Conservation (phyloP, 495 filamentous ascomycete species). For the Aspergillus sclerotioniger region DNA sequence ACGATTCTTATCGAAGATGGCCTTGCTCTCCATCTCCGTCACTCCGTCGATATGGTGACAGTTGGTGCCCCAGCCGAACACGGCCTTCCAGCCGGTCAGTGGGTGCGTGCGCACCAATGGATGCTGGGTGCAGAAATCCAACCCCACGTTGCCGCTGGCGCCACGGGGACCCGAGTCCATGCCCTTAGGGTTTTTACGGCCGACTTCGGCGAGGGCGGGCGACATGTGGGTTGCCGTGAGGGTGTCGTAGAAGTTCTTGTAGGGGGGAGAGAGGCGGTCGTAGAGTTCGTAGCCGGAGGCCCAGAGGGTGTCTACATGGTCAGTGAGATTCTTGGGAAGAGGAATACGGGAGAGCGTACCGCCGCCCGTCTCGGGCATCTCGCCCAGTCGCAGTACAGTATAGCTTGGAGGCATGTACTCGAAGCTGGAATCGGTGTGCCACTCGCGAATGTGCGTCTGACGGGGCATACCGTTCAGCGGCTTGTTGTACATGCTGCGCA, state of each 20-base stretch:
- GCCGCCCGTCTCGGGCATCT: slow-evolving; percentile 5
- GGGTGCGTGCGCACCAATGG: slow-evolving; percentile 5
- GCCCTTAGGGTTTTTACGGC: not conserved
- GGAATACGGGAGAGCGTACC: not conserved
- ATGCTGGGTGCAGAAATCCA: slow-evolving; percentile 3
- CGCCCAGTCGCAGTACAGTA: slow-evolving; percentile 2
- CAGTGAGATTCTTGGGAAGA: not conserved
- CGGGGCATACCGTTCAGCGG: not conserved
- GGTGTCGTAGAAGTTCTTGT: slow-evolving; percentile 1
- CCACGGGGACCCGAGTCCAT: not conserved
- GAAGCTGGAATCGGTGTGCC: slow-evolving; percentile 7
- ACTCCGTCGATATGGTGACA: not conserved
- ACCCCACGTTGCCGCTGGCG: slow-evolving; percentile 1
- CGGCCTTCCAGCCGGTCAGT: slow-evolving; percentile 4
- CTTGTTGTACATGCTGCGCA: not conserved
- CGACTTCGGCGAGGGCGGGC: not conserved
- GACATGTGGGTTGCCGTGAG: not conserved
- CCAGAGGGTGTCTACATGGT: slow-evolving; percentile 7
- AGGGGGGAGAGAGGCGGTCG: slow-evolving; percentile 2
- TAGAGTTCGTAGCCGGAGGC: slow-evolving; percentile 57
- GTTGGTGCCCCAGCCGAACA: slow-evolving; percentile 2
- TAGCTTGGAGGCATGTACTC: slow-evolving; percentile 2
- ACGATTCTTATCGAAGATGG: slow-evolving; percentile 2
- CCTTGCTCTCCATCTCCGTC: slow-evolving; percentile 1
- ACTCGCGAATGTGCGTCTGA: not conserved